Evolutionary conservation across 1,284 basidiomycete species (phyloP).

Genomic region (Boletellus dicymbophilus): DNA sequence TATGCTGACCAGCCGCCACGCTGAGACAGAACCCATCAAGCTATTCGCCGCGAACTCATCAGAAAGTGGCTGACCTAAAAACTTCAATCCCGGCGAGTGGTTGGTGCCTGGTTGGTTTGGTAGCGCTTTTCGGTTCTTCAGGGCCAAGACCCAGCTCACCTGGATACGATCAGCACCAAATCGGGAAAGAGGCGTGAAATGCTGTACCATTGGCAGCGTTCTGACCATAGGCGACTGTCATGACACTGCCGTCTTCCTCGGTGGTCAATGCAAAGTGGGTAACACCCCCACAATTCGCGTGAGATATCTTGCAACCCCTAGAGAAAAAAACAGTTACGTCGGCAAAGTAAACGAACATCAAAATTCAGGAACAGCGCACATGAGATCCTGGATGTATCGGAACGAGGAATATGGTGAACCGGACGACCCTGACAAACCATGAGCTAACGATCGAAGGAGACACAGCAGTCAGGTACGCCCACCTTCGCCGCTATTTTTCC

Average conservation of each 20-base stretch:
- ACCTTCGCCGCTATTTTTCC: constrained; percentile 94
- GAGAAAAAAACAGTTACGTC: neutral
- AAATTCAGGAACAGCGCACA: constrained; percentile 43
- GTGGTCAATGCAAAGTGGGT: constrained; percentile 82
- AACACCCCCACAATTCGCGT: constrained; percentile 81
- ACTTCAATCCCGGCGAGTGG: constrained; percentile 76
- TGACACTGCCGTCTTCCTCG: constrained; percentile 68
- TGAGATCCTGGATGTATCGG: constrained; percentile 79
- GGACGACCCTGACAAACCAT: constrained; percentile 55
- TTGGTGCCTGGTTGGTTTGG: constrained; percentile 78
- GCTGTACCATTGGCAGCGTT: constrained; percentile 69
- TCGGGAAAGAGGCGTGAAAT: neutral
- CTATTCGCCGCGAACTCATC: neutral
- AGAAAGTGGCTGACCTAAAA: constrained; percentile 58
- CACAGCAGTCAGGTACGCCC: constrained; percentile 7
- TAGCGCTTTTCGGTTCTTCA: constrained; percentile 83
- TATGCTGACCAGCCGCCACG: constrained; percentile 84
- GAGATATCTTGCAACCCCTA: constrained; percentile 73
- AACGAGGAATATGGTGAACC: constrained; percentile 85
- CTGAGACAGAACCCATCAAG: constrained; percentile 38
- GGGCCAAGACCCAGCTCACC: constrained; percentile 83
- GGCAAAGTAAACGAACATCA: neutral
- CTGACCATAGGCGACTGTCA: constrained; percentile 89
- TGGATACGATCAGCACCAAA: constrained; percentile 20
- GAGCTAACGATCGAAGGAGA: constrained; percentile 1